These are phyloP conservation scores for Backusella parvicylindrica DNA, from an alignment of 192 early-diverging fungal genomes.

Conservation along the genomic window DNA sequence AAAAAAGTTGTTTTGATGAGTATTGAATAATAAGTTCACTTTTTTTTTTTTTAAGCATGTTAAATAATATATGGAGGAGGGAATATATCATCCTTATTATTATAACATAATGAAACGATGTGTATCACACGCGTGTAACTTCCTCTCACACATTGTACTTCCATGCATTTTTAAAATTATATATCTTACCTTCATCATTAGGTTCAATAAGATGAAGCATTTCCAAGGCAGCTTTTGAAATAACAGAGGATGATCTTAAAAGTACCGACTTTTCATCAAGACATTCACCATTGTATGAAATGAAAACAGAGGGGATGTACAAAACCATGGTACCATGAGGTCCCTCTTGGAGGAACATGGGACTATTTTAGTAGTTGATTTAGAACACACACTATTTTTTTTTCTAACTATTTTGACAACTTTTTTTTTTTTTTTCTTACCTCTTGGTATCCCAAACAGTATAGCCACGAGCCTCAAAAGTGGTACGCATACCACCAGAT, in stretches of 20 bases:
- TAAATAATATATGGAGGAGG: not conserved
- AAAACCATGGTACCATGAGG: slow-evolving; percentile 91
- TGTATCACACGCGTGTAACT: not conserved
- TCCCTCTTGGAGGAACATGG: slow-evolving; percentile 93
- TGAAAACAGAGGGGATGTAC: slow-evolving; percentile 97
- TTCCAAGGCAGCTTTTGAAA: slow-evolving; percentile 78
- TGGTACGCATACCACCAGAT: slow-evolving; percentile 95
- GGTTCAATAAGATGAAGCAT: slow-evolving; percentile 76
- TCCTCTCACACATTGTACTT: not conserved
- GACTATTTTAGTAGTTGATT: slow-evolving; percentile 43
- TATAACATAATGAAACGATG: not conserved
- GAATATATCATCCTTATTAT: not conserved
- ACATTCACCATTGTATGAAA: slow-evolving; percentile 99
- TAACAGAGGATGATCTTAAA: slow-evolving; percentile 83
- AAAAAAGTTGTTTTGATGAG: too few species aligned
- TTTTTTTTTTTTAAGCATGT: not conserved
- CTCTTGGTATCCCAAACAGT: slow-evolving; percentile 97
- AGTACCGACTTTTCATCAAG: slow-evolving; percentile 99
- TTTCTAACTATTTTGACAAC: not conserved
- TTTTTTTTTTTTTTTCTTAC: slow-evolving; percentile 16
- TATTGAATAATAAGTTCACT: not conserved
- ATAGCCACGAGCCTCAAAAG: slow-evolving; percentile 99
- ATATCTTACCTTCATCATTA: slow-evolving; percentile 41
- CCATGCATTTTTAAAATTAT: not conserved
- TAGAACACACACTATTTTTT: not conserved